These are phyloP conservation scores for Pseudozyma flocculosa DNA, from an alignment of 1,284 basidiomycete genomes.

Conservation along the genomic window DNA sequence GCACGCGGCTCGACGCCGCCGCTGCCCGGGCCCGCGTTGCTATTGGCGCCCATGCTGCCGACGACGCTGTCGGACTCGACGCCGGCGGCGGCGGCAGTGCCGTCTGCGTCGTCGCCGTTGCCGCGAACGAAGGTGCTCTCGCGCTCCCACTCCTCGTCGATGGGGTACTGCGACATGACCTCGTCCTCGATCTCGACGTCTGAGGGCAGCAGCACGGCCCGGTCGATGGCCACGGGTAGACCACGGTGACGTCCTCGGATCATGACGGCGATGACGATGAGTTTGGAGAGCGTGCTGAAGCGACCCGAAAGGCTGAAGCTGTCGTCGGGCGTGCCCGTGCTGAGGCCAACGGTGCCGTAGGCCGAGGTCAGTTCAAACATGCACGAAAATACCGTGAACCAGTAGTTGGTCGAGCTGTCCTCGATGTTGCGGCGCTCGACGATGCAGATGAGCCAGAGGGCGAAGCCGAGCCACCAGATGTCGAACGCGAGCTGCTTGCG, in stretches of 20 bases:
- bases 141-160: too few species aligned
- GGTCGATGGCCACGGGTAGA: conserved; percentile 73
- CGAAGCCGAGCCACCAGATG: conserved; percentile 57
- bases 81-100: too few species aligned
- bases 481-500: conserved; percentile 80
- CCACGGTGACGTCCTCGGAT: conserved; percentile 89
- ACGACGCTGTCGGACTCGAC: too few species aligned
- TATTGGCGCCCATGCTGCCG: too few species aligned
- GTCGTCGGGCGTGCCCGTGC: conserved; percentile 68
- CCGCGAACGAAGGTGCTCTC: too few species aligned
- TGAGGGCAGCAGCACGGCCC: conserved; percentile 63
- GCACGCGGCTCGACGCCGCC: conserved; percentile 2
- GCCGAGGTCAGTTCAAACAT: conserved; percentile 82
- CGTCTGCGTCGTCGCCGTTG: not conserved
- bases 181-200: conserved; percentile 51
- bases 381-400: conserved; percentile 62
- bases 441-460: conserved; percentile 57
- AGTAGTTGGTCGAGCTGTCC: conserved; percentile 37
- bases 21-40: too few species aligned
- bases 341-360: conserved; percentile 60
- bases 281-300: conserved; percentile 77
- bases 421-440: conserved; percentile 51
- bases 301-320: conserved; percentile 74
- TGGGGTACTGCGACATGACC: conserved; percentile 12
- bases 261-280: conserved; percentile 79